Evolutionary conservation across 305 asterid species (phyloP).

Genomic region (Stenogyne calaminthoides): DNA sequence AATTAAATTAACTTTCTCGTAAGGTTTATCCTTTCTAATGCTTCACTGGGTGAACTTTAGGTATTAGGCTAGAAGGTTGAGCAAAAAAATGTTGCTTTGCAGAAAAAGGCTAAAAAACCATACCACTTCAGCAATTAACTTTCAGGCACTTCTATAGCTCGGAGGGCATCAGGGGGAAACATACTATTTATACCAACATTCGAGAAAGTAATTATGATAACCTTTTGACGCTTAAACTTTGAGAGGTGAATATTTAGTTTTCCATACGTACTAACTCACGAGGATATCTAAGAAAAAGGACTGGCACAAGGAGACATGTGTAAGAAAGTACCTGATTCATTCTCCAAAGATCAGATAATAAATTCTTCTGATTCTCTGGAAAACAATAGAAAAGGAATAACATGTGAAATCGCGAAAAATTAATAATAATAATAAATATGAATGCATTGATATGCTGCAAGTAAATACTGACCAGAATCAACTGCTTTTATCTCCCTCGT

Average conservation of each 20-base stretch:
- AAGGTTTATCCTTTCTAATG: conserved; percentile 1
- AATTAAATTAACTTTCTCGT: neutral
- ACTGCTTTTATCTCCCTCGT: conserved; percentile 94
- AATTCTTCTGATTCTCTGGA: conserved; percentile 90
- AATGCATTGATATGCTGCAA: conserved; percentile 22
- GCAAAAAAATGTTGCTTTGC: neutral
- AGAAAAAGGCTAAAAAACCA: neutral
- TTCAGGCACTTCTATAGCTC: conserved; percentile 11
- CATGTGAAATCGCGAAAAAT: neutral
- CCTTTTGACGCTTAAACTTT: neutral
- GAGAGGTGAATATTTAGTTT: neutral
- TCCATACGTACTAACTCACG: neutral
- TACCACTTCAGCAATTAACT: neutral
- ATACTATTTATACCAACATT: neutral
- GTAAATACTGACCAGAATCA: conserved; percentile 75
- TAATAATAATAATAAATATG: neutral
- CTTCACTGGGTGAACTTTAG: neutral
- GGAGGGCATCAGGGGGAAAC: neutral
- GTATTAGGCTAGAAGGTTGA: neutral
- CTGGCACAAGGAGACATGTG: conserved; percentile 6
- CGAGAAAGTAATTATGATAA: neutral
- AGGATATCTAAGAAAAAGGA: neutral
- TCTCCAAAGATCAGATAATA: conserved; percentile 92
- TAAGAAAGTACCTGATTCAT: conserved; percentile 75
- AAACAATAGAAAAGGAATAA: neutral